Evolutionary conservation across 78 protist species (phyloP), one percentile per base, ranked within the genome.

Genomic region (Planoprotostelium fungivorum): DNA sequence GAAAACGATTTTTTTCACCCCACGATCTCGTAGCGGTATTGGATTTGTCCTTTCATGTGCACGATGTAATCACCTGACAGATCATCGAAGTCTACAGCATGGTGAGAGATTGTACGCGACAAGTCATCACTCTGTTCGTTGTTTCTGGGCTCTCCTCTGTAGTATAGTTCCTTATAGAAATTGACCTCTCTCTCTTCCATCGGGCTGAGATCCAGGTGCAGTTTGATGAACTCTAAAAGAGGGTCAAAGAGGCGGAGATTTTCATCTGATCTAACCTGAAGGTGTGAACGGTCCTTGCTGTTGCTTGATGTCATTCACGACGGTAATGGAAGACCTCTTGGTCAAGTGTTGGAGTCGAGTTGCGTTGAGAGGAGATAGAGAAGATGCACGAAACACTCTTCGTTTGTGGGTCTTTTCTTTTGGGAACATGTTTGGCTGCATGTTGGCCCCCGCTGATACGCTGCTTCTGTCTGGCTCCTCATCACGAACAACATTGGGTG

Each of bases 1-100:
- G 87, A 98, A 99, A 73, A 84, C 97, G 9, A 97, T 98, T 37
- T 86, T 86, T 25, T 51, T 51, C 73, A 51, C 73, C 73, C 73
- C 73, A 51, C 5, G 16, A 51, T 51, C 16, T 51, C 73, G 73
- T 51, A 38, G 36, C 38, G 83, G 86, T 23, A 84, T 84, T 89
- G 73, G 84, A 91, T n/a, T 38, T 63, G 9, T 51, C 84, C 88
- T 90, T 95, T 28, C 31, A 34, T 0, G 83, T 88, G 23, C 31
- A 51, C 16, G 5, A 16, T 25, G 16, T 51, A 51, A 16, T 51
- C 73, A 5, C 73, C 73, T 51, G 73, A 51, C 16, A 16, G 73
- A 51, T 51, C 73, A 51, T 51, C 73, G 73, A 51, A 51, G 16
- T 5, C 73, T 51, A 16, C 73, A 51, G 31, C 73, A 51, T 51